phyloP scores from a whole-genome alignment of 805 yeast genomes.

The Barnettozyma populi region DNA sequence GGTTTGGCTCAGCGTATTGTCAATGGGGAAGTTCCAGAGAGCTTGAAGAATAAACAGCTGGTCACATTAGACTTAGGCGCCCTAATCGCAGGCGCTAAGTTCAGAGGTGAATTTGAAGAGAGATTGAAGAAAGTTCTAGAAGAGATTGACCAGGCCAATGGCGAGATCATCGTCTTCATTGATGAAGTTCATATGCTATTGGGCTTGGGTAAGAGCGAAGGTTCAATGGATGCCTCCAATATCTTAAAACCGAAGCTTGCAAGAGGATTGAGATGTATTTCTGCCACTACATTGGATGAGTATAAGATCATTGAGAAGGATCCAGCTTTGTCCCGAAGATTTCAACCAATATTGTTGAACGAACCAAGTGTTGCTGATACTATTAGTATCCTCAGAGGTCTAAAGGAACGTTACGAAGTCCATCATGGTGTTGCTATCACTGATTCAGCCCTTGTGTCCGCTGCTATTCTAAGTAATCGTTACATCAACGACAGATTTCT shows the following conservation, averaged over 20 bases:
- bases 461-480: conserved; percentile 84
- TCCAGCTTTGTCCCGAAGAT: conserved; percentile 91
- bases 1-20: conserved; percentile 93
- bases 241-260: conserved; percentile 90
- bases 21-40: conserved; percentile 90
- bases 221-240: conserved; percentile 93
- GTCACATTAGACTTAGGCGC: conserved; percentile 84
- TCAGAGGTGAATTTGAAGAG: conserved; percentile 93
- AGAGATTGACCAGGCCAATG: conserved; percentile 76
- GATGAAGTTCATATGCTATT: conserved; percentile 87
- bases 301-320: conserved; percentile 94
- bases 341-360: conserved; percentile 78
- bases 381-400: conserved; percentile 85
- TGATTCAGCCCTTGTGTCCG: conserved; percentile 89
- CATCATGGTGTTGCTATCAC: conserved; percentile 96
- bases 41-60: conserved; percentile 80
- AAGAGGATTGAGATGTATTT: conserved; percentile 90
- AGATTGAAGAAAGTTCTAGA: conserved; percentile 74
- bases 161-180: conserved; percentile 73
- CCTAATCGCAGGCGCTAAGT: conserved; percentile 91
- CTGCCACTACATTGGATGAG: conserved; percentile 95
- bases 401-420: conserved; percentile 91
- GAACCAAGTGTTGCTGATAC: conserved; percentile 93
- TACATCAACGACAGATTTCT: conserved; percentile 86
- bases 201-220: conserved; percentile 91